Base-by-base conservation (phyloP, 257 asterid genomes). In the Nicotiana attenuata region DNA sequence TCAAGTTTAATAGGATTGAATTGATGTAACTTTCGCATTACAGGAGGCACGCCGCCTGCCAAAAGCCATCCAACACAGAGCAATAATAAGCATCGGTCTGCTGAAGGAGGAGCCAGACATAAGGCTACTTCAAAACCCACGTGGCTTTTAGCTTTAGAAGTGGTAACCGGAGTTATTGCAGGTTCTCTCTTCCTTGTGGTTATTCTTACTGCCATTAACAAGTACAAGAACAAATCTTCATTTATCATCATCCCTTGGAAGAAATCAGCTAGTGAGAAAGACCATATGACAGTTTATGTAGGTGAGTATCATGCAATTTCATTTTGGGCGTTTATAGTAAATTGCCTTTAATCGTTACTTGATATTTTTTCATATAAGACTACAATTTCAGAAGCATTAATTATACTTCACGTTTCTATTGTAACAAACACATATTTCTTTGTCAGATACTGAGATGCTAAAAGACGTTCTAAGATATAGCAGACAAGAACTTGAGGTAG, bases 401-500 rank as follows among this genome's bases (percentile, higher is more conserved):
- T 29, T 50, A 2, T 50, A 16, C 6, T 73, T 56, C 22, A 17
- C 20, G 7, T 24, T 26, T 73, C 22, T 73, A 1, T 47, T 50
- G 33, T 65, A 59, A 47, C 65, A 26, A 71, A 47, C 77, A 17
- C 29, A 80, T 75, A n/a, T 24, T 41, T 47, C 53, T 50, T 31
- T 52, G 13, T 80, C 91, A 94, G 99, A 96, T 90, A 82, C 97
- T 5, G 96, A 91, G 77, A 85, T 90, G 80, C 82, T 96, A 83
- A 94, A 91, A 87, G 88, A 91, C 50, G 92, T 94, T 9, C 75
- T 41, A 77, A 88, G 89, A 84, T 94, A 89, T 85, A 93, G 88
- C 91, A 83, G 98, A 85, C 96, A 91, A 85, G 98, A 94, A 83
- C 98, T 96, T 8, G 99, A 94, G 90, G 88, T 90, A 68, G 99